Base-by-base conservation (phyloP, 1,284 basidiomycete genomes). In the Fomitopsis schrenkii region DNA sequence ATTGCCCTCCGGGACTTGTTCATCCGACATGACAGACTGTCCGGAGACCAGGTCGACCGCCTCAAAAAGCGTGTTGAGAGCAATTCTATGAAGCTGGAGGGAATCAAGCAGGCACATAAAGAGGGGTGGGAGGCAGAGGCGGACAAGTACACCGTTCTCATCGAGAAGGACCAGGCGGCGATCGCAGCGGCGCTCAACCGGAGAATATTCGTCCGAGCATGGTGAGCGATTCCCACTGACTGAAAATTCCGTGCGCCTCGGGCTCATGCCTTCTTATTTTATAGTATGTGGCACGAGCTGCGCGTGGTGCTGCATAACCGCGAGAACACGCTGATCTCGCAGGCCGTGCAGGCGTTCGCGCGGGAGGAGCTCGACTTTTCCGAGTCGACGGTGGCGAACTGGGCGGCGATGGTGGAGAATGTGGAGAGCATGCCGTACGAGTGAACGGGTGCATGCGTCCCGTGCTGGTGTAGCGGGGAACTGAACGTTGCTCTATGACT, bases 251-350 rank as follows among this genome's bases (percentile, higher is more conserved):
- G 15, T n/a, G 17, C 15, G n/a, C 6, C 19, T 14, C 26, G 15
- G 14, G 8, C 55, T 57, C 28, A 52, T 28, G 1, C 15, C 36
- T 36, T 17, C 22, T 48, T 3, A 8, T 50, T n/a, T 28, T 17
- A 10, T 61, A 93, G 94, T 66, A 85, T 96, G 83, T 97, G 94
- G 94, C 91, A 95, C 68, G 94, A 97, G 74, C 79, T 96, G 15
- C 85, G 91, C 14, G 90, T 95, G 2, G 88, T 96, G 33, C 77
- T 95, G 56, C 94, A 96, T 74, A 94, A 95, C 68, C 79, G 91
- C 46, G 94, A 96, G 76, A 93, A 94, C 64, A 82, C 90, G 0
- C 80, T 95, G 38, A 75, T 94, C n/a, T 90, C 90, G 0, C 80
- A 88, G 59, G 78, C 88, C 1, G 86, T 89, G 63, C 86, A 92